phyloP scores from a whole-genome alignment of 1,284 basidiomycete genomes.

The Golubevia pallescens region DNA sequence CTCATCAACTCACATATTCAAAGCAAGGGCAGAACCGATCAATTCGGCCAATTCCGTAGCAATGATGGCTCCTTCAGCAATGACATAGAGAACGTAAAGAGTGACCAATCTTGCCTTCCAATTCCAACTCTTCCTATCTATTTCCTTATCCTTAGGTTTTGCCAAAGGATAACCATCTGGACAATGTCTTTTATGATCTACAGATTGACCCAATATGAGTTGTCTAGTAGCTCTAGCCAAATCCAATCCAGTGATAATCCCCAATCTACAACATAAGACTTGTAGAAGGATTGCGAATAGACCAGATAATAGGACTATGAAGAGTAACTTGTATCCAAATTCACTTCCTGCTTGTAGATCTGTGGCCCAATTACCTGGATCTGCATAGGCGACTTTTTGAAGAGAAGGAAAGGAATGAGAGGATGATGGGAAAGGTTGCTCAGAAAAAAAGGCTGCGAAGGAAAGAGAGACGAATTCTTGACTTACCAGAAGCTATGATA shows the following conservation, averaged over 20 bases:
- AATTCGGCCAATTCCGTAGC: conserved; percentile 61
- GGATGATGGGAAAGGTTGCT: too few species aligned
- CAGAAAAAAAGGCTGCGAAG: too few species aligned
- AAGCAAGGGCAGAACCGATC: conserved; percentile 52
- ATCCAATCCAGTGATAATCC: conserved; percentile 47
- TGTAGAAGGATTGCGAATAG: conserved; percentile 82
- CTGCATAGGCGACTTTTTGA: conserved; percentile 8
- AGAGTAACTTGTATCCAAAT: conserved; percentile 80
- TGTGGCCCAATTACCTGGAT: conserved; percentile 53
- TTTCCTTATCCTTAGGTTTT: conserved; percentile 16
- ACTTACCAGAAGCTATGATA: too few species aligned
- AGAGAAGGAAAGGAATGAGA: too few species aligned
- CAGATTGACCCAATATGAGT: conserved; percentile 28
- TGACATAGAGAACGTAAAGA: conserved; percentile 49
- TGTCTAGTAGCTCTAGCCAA: conserved; percentile 46
- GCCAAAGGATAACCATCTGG: conserved; percentile 12
- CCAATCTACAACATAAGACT: conserved; percentile 67
- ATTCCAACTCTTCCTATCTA: conserved; percentile 3
- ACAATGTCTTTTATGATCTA: conserved; percentile 4
- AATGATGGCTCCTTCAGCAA: conserved; percentile 53
- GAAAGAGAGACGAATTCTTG: too few species aligned
- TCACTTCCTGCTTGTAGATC: conserved; percentile 57
- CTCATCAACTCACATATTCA: conserved; percentile 34
- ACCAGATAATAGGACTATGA: conserved; percentile 82
- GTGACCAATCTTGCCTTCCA: conserved; percentile 16